Evolutionary conservation across 2,329 filamentous ascomycete genomes (phyloP).

Genomic region (Diaporthe ampelina): DNA sequence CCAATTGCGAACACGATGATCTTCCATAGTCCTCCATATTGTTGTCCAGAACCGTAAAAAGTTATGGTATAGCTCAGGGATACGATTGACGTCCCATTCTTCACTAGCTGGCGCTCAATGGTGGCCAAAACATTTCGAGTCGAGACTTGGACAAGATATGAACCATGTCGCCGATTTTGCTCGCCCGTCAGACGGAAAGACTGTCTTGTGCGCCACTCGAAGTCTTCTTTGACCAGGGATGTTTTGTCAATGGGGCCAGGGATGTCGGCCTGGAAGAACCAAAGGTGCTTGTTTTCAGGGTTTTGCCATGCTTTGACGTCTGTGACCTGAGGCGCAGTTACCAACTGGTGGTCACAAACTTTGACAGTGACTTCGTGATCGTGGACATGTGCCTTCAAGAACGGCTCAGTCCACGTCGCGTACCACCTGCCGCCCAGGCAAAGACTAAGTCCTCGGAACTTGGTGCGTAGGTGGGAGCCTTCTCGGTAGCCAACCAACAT

Average conservation of each 20-base stretch:
- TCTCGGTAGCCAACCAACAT: conserved; percentile 28
- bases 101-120: background rate
- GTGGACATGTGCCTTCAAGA: conserved; percentile 12
- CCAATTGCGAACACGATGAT: conserved; percentile 30
- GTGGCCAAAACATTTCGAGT: conserved; percentile 12
- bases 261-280: conserved; percentile 12
- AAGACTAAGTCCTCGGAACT: conserved; percentile 10
- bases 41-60: conserved; percentile 5
- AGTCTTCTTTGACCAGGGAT: background rate
- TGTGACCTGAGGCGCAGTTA: background rate
- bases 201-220: conserved; percentile 27
- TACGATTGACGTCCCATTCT: background rate
- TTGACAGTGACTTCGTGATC: background rate
- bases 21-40: conserved; percentile 31
- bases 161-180: background rate
- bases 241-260: background rate
- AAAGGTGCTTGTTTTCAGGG: background rate
- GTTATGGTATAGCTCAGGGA: background rate
- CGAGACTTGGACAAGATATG: conserved; percentile 24
- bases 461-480: background rate
- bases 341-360: background rate
- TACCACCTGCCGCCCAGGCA: conserved; percentile 30
- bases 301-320: background rate
- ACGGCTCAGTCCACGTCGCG: conserved; percentile 17
- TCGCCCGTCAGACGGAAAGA: background rate